phyloP scores from a whole-genome alignment of 2,329 filamentous ascomycete genomes.

The Pseudogymnoascus sp. region DNA sequence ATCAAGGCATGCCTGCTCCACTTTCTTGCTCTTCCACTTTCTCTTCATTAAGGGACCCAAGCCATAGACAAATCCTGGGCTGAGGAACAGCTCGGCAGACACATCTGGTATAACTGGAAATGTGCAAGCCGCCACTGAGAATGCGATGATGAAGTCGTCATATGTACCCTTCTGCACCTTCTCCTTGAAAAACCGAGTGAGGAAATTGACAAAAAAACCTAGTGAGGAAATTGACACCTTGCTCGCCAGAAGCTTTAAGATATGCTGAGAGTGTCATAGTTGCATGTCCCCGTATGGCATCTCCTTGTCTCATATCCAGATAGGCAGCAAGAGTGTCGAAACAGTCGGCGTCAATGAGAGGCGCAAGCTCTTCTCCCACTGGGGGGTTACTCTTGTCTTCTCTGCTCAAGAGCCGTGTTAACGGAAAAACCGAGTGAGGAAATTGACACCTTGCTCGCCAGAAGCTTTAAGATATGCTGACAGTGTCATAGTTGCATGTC shows the following conservation, averaged over 20 bases:
- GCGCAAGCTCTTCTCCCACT: slow-evolving; percentile 41
- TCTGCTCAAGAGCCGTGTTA: slow-evolving; percentile 52
- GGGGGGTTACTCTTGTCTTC: slow-evolving; percentile 32
- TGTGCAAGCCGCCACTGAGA: slow-evolving; percentile 80
- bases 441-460: slow-evolving; percentile 58
- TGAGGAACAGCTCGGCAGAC: slow-evolving; percentile 72
- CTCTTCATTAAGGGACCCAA: slow-evolving; percentile 69
- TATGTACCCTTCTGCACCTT: slow-evolving; percentile 67
- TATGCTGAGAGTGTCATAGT: slow-evolving; percentile 76
- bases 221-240: slow-evolving; percentile 60
- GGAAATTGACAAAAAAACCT: no score
- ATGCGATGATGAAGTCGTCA: slow-evolving; percentile 83
- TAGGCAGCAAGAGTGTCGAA: slow-evolving; percentile 78
- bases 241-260: slow-evolving; percentile 65
- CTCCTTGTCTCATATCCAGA: slow-evolving; percentile 72
- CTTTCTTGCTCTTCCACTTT: slow-evolving; percentile 74
- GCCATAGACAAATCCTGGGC: slow-evolving; percentile 73
- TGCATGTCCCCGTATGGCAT: slow-evolving; percentile 69
- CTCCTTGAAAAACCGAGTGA: slow-evolving; percentile 64
- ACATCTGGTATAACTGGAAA: slow-evolving; percentile 78
- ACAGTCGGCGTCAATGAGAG: slow-evolving; percentile 62
- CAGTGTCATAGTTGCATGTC: slow-evolving; percentile 72
- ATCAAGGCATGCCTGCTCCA: slow-evolving; percentile 80
- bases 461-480: slow-evolving; percentile 78
- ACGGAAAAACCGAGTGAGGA: no score